Evolutionary conservation across 2,329 filamentous ascomycete genomes (phyloP).

Genomic region (Ceratocystis ficicola): DNA sequence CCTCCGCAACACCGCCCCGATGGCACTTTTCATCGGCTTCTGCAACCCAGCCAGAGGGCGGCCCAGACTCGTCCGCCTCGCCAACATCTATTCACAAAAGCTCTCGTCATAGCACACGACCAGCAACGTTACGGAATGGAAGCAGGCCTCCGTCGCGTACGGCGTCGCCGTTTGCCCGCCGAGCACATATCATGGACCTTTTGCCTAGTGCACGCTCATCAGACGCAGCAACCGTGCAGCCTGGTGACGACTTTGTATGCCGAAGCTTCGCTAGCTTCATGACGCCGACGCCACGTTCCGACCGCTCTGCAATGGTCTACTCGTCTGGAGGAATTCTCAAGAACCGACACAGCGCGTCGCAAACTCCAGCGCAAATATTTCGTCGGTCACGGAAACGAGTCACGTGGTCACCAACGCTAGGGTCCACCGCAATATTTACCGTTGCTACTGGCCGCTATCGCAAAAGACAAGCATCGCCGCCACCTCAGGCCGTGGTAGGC

Average conservation of each 20-base stretch:
- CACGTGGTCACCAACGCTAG: slow-evolving; percentile 29
- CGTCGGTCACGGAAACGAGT: slow-evolving; percentile 27
- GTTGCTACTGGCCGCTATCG: slow-evolving; percentile 12
- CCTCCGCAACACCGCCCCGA: slow-evolving; percentile 7
- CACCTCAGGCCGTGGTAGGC: background rate
- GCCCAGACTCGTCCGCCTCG: background rate
- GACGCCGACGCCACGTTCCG: slow-evolving; percentile 10
- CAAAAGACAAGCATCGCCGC: slow-evolving; percentile 14
- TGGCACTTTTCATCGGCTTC: background rate
- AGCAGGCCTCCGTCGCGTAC: background rate
- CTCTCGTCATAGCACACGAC: background rate
- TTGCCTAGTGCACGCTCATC: slow-evolving; percentile 14
- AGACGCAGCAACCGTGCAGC: slow-evolving; percentile 1
- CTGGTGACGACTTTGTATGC: slow-evolving; percentile 18
- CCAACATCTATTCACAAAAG: background rate
- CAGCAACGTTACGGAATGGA: background rate
- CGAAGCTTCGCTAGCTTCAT: slow-evolving; percentile 22
- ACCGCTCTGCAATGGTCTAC: background rate
- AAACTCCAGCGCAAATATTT: background rate
- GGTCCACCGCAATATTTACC: slow-evolving; percentile 17
- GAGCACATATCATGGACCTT: slow-evolving; percentile 19
- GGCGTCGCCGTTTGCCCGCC: background rate
- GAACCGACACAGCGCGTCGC: background rate
- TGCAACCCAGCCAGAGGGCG: background rate
- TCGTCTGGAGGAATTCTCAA: slow-evolving; percentile 17